phyloP scores from a whole-genome alignment of 1,284 basidiomycete species.

The Xanthoconium separans region DNA sequence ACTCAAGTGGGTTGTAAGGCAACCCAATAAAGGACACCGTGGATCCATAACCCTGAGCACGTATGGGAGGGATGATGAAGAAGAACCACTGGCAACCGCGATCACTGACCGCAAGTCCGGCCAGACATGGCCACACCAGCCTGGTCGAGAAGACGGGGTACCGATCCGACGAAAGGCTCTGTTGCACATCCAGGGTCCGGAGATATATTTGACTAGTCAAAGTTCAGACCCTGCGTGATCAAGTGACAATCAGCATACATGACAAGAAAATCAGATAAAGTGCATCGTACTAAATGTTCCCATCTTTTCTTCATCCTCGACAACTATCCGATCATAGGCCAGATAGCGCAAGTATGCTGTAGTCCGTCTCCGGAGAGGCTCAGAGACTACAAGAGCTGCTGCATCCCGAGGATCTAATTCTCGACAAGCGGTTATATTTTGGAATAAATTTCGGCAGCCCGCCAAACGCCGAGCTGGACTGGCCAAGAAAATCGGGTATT shows the following conservation, averaged over 20 bases:
- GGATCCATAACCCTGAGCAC: constrained; percentile 1
- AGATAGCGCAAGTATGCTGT: constrained; percentile 1
- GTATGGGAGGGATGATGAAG: background rate
- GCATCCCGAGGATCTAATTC: background rate
- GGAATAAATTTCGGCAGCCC: too few species aligned
- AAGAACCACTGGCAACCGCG: too few species aligned
- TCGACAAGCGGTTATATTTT: too few species aligned
- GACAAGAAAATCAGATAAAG: background rate
- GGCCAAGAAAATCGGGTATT: background rate
- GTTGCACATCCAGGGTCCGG: too few species aligned
- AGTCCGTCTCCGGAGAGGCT: constrained; percentile 2
- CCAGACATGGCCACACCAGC: too few species aligned
- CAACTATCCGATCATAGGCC: background rate
- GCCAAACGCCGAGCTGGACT: too few species aligned
- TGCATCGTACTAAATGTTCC: constrained; percentile 17
- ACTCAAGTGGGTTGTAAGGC: constrained; percentile 5
- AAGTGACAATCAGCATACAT: background rate
- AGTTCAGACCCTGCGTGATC: background rate
- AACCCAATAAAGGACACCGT: constrained; percentile 11
- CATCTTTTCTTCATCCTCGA: constrained; percentile 12
- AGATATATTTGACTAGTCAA: too few species aligned
- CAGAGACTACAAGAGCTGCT: background rate
- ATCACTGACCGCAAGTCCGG: too few species aligned
- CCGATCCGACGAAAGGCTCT: too few species aligned
- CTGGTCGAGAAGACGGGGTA: too few species aligned